Evolutionary conservation across 306 rosid genomes (phyloP), one percentile per base, ranked within the genome.

Genomic region (Prunus kanzakura): DNA sequence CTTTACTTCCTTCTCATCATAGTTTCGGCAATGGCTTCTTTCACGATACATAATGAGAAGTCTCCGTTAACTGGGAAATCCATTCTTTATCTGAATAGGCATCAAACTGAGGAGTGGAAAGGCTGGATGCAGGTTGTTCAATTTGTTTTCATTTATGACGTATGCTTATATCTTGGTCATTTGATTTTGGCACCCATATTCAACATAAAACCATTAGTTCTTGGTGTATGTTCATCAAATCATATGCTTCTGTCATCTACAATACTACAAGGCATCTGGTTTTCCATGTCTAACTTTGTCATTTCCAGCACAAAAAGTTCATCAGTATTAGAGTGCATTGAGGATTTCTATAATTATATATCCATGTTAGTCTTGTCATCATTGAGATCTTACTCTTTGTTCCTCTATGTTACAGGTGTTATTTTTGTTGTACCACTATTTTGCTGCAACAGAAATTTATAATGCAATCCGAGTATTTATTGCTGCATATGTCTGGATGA

Each of bases 81-180:
- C 71, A 83, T 95, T 18, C 98, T 89, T 71, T 95, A 89, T 84
- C 81, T 95, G 77, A 95, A 95, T 82, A 84, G 99, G 89, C 99
- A 95, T 81, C 99, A 95, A 88, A 95, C 99, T 68, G 99, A 92
- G 87, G 99, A 95, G 82, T 95, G 99, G 99, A 92, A 84, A 88
- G 99, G 99, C 50, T 95, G 99, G 97, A 95, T 92, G 99, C 99
- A 95, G 97, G 99, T 95, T 70, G 25, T 27, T 55, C 11, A 41
- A 22, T 46, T 7, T 47, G 38, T 35, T 51, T 19, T 45, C 2
- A 1, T 71, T 51, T 47, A 63, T 76, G 67, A 35, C 71, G 11
- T 73, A 78, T 67, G 19, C 67, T 50, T 67, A 52, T 22, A 61
- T 51, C 15, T 45, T 23, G 45, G 35, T 4, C 41, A 63, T 32